Percentiles rank a stretch among this genome's conserved stretches.
Evolutionary conservation across 331 rosid species (phyloP).

Genomic region (Prunus yedoensis): DNA sequence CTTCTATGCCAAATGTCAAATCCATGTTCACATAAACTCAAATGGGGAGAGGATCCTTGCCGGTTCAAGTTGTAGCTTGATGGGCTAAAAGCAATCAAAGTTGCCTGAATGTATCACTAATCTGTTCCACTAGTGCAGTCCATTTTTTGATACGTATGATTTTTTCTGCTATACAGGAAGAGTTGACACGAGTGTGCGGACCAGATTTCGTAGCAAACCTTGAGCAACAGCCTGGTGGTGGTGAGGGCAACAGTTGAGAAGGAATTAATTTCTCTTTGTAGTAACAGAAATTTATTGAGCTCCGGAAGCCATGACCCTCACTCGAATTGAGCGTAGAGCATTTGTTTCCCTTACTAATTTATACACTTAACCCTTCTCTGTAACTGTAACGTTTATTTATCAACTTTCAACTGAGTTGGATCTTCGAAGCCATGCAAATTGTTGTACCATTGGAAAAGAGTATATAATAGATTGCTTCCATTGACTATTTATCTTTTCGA

Average conservation of each 20-base stretch:
- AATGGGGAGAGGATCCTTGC: background rate
- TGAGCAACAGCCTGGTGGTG: constrained; percentile 34
- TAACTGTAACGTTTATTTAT: constrained; percentile 14
- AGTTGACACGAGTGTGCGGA: constrained; percentile 72
- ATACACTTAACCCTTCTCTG: constrained; percentile 35
- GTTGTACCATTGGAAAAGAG: constrained; percentile 26
- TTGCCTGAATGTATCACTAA: background rate
- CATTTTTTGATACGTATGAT: background rate
- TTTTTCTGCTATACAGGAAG: constrained; percentile 58
- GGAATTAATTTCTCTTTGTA: constrained; percentile 18
- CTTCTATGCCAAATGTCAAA: background rate
- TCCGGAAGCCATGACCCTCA: constrained; percentile 30
- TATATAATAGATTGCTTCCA: constrained; percentile 12
- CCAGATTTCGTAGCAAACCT: constrained; percentile 70
- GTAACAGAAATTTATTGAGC: constrained; percentile 30
- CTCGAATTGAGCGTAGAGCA: constrained; percentile 40
- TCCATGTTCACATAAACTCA: background rate
- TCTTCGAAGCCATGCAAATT: constrained; percentile 12
- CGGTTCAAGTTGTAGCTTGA: background rate
- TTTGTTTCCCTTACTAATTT: constrained; percentile 46
- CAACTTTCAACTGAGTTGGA: constrained; percentile 20
- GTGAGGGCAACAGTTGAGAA: constrained; percentile 34
- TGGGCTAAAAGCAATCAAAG: background rate
- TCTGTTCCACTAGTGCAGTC: background rate
- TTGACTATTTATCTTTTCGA: background rate